These are phyloP conservation scores for Wickerhamomyces rabaulensis DNA, from an alignment of 805 yeast genomes.

Conservation along the genomic window DNA sequence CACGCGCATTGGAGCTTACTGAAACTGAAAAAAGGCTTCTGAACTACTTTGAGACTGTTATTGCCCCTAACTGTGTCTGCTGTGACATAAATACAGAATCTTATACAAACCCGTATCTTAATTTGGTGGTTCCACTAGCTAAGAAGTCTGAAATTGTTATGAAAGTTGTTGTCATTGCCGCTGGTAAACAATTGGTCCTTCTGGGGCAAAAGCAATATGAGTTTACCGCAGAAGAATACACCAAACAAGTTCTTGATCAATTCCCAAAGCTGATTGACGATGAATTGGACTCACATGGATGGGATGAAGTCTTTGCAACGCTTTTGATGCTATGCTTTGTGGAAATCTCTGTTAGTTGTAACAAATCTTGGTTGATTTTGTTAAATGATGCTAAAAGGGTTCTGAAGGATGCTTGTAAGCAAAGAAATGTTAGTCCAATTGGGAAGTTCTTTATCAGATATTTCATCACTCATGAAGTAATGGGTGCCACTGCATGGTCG, in stretches of 20 bases:
- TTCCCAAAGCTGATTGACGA: constrained; percentile 27
- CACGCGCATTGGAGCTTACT: constrained; percentile 8
- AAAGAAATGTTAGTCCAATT: constrained; percentile 26
- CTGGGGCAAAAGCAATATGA: constrained; percentile 26
- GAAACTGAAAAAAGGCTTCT: constrained; percentile 18
- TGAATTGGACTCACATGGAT: constrained; percentile 23
- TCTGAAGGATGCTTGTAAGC: constrained; percentile 22
- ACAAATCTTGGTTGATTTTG: constrained; percentile 32
- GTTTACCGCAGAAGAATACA: constrained; percentile 24
- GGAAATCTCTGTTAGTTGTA: constrained; percentile 38
- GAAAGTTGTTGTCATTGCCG: constrained; percentile 31
- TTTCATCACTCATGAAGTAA: constrained; percentile 37
- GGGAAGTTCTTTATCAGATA: constrained; percentile 33
- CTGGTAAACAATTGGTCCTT: constrained; percentile 31
- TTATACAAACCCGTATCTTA: constrained; percentile 32
- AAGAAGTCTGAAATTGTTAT: constrained; percentile 27
- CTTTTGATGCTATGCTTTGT: constrained; percentile 35
- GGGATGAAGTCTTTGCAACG: constrained; percentile 38
- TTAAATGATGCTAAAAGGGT: constrained; percentile 34
- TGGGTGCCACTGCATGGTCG: constrained; percentile 39
- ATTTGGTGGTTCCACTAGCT: constrained; percentile 34
- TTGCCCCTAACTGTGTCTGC: constrained; percentile 37
- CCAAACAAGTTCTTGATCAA: constrained; percentile 25
- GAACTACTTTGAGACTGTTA: constrained; percentile 29
- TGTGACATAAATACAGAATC: constrained; percentile 27